Percentiles rank a stretch among this genome's conserved stretches.
Evolutionary conservation across 495 filamentous ascomycete species (phyloP).

Genomic region (Thozetella sp.): DNA sequence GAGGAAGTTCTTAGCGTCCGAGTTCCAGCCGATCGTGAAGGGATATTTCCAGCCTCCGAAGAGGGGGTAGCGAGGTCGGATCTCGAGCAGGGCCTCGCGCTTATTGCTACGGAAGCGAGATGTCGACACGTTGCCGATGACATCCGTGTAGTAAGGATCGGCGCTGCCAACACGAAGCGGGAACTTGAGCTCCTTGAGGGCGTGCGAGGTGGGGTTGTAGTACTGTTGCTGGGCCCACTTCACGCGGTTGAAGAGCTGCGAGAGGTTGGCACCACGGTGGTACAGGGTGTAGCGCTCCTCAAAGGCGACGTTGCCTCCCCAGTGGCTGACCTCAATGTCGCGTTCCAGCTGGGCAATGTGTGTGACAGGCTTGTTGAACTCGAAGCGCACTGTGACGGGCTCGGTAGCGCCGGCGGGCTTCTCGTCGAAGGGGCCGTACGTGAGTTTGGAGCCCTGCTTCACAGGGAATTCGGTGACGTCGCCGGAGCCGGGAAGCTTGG

Average conservation of each 20-base stretch:
- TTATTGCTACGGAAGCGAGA: slow-evolving; percentile 80
- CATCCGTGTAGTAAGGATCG: slow-evolving; percentile 93
- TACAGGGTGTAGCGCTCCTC: slow-evolving; percentile 91
- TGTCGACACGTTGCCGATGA: slow-evolving; percentile 96
- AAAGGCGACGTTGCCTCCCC: slow-evolving; percentile 93
- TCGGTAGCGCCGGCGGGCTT: slow-evolving; percentile 72
- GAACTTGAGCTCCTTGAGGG: slow-evolving; percentile 80
- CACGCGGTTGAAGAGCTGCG: slow-evolving; percentile 83
- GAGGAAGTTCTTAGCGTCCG: slow-evolving; percentile 74
- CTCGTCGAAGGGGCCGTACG: slow-evolving; percentile 88
- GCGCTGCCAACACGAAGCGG: slow-evolving; percentile 76
- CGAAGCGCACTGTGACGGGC: slow-evolving; percentile 80
- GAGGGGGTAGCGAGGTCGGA: slow-evolving; percentile 89
- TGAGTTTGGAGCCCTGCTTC: slow-evolving; percentile 82
- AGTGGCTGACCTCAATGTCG: slow-evolving; percentile 93
- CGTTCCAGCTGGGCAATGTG: slow-evolving; percentile 78
- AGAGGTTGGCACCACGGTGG: slow-evolving; percentile 83
- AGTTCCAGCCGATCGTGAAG: slow-evolving; percentile 94
- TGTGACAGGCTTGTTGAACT: slow-evolving; percentile 90
- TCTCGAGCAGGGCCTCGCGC: slow-evolving; percentile 80
- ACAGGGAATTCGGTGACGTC: slow-evolving; percentile 69
- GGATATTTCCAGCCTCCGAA: slow-evolving; percentile 98
- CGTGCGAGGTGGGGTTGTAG: slow-evolving; percentile 73
- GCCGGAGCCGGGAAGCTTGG: slow-evolving; percentile 64
- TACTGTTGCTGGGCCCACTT: slow-evolving; percentile 77